Conservation (phyloP, 805 yeast genomes). For the Brettanomyces sp. region DNA sequence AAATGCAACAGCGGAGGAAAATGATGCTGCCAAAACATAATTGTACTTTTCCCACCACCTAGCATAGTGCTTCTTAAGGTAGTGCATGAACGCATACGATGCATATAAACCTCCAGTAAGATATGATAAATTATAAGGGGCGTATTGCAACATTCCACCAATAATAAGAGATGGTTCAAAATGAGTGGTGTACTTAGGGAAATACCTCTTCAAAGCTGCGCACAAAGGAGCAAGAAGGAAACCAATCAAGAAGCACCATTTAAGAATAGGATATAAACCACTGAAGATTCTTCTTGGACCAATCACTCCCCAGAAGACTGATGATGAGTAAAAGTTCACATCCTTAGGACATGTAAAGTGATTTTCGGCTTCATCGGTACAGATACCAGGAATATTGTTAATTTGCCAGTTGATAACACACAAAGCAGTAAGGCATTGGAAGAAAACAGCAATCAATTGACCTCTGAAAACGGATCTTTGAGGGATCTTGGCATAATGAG, state of each 20-base stretch:
- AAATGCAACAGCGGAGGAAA: constrained; percentile 56
- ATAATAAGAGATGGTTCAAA: constrained; percentile 44
- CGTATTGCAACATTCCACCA: constrained; percentile 38
- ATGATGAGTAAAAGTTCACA: constrained; percentile 40
- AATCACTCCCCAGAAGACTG: constrained; percentile 54
- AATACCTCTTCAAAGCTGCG: constrained; percentile 19
- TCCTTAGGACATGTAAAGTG: constrained; percentile 38
- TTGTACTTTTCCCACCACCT: constrained; percentile 51
- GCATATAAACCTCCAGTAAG: constrained; percentile 32
- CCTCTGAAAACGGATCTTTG: constrained; percentile 49
- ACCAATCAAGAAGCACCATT: constrained; percentile 29
- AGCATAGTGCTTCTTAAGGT: constrained; percentile 36
- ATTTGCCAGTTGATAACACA: constrained; percentile 25
- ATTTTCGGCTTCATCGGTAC: constrained; percentile 31
- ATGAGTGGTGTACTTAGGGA: constrained; percentile 19
- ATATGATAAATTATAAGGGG: constrained; percentile 45
- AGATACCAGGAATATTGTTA: constrained; percentile 28
- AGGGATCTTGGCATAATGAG: constrained; percentile 55
- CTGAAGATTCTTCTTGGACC: constrained; percentile 53
- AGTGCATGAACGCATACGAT: constrained; percentile 32
- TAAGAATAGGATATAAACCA: neutral
- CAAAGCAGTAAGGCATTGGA: constrained; percentile 31
- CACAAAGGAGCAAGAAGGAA: constrained; percentile 25
- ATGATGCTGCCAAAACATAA: constrained; percentile 45
- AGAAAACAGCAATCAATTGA: constrained; percentile 27